Evolutionary conservation across 257 asterid species (phyloP), one percentile per base, ranked within the genome.

Genomic region (Gentiana straminea): DNA sequence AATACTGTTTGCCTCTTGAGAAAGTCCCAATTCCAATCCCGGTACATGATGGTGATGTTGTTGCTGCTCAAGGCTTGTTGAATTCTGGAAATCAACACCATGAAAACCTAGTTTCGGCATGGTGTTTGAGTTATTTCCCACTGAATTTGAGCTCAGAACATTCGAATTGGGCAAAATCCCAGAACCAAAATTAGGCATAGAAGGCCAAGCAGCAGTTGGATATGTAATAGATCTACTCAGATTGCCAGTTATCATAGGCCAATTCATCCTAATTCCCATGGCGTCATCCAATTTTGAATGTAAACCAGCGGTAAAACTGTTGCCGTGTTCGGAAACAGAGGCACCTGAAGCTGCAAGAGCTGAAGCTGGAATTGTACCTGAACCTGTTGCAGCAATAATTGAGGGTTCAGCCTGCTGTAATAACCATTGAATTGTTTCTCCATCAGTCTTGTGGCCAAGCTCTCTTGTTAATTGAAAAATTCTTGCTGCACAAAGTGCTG

Each of bases 11-110:
- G 82, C 84, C 34, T 81, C 94, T 5, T 81, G 94, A 35, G 94
- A 84, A 32, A 84, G 86, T 5, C 94, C 94, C n/a, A 84, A 90
- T 75, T 81, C 90, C 58, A 84, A 62, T 12, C 87, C 94, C 2
- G 94, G 94, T 49, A 74, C 33, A 35, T 75, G 75, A 5, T 41
- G 46, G 7, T 41, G 5, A 5, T 41, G 5, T 41, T 41, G 45
- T 4, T 39, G 8, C 32, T 68, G 76, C 4, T 64, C 43, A 33
- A 46, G 56, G 37, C 58, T 63, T 33, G 63, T 61, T 3, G 74
- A 61, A 64, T 59, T 75, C 33, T 64, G 72, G 35, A 70, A 68
- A 48, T 71, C 81, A 13, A 71, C 62, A 35, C 81, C 83, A 37
- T 75, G 79, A 62, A 67, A 67, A 8, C 77, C 77, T 38, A 72